Base-by-base conservation (phyloP, 768 basidiomycete genomes). In the Stropharia rugosoannulata region DNA sequence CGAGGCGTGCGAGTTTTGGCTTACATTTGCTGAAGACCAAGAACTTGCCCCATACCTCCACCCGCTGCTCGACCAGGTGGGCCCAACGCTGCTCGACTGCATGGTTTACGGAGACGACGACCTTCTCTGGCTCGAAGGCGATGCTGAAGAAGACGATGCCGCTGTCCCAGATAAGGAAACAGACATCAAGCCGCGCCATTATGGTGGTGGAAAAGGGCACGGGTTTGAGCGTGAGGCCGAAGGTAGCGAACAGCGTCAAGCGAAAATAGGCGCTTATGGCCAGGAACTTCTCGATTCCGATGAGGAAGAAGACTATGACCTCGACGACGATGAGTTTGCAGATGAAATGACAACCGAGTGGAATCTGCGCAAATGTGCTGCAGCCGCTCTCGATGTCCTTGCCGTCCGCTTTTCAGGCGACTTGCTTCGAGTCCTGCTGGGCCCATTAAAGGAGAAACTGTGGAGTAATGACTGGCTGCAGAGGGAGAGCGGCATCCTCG, bases 1-100 rank as follows among this genome's bases (percentile, higher is more conserved):
- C 47, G 97, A 99, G 75, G 97, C 97, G 19, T 97, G 95, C 80
- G 97, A 99, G 79, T 99, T 99, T 72, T 99, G 97, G 97, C 80
- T 99, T 58, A 97, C 95, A 1, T 98, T 99, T 66, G 95, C 97
- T 13, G 97, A 99, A 69, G 94, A 98, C 62, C 86, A 86, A 38
- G 93, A 94, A 48, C 80, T 98, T 19, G 86, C 86, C 9, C 83
- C 85, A 2, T 91, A 89, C 68, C 78, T 99, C 25, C 87, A 86
- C 57, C 95, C 95, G 2, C 81, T 95, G 57, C 79, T 99, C 8
- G 85, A 79, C n/a, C 91, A 92, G 63, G 93, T 99, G 39, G 93
- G 91, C 2, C 97, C 97, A 0, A 88, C 97, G 15, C 78, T 99
- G n/a, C 79, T 99, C 58, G 89, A 96, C 68, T 97, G 95, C 66